phyloP scores from a whole-genome alignment of 225 moss, liverwort and hornwort species.

The Takakia lepidozioides region DNA sequence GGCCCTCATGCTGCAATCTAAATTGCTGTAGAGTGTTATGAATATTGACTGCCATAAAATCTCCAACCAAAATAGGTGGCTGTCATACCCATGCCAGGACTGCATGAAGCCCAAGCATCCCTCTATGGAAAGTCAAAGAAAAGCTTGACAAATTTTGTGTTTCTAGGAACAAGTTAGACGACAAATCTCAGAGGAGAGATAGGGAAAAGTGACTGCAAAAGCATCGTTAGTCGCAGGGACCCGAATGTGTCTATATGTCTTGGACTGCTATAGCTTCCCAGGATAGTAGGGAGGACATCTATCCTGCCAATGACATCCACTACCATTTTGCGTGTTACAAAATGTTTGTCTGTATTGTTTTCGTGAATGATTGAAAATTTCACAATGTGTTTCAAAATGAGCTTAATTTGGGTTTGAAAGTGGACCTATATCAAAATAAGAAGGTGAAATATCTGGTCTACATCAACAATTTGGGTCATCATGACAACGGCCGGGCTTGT shows the following conservation, averaged over 20 bases:
- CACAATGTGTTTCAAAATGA: no score
- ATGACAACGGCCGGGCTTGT: slow-evolving; percentile 74
- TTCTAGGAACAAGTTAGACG: background rate
- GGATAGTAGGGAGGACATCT: slow-evolving; percentile 66
- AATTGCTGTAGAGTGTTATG: slow-evolving; percentile 53
- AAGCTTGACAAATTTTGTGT: background rate
- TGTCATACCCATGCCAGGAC: slow-evolving; percentile 79
- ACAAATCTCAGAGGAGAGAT: background rate
- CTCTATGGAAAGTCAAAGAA: no score
- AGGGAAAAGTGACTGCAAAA: slow-evolving; percentile 30
- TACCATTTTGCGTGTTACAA: no score
- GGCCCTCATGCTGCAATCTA: slow-evolving; percentile 50
- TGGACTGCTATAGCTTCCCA: slow-evolving; percentile 15
- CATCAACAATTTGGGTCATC: slow-evolving; percentile 53
- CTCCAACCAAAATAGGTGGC: slow-evolving; percentile 61
- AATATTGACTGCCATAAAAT: slow-evolving; percentile 42
- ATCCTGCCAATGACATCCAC: no score
- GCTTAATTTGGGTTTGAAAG: no score
- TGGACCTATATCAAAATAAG: no score
- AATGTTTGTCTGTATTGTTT: no score
- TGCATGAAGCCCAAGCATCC: no score
- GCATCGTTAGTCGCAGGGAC: slow-evolving; percentile 11
- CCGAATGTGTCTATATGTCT: slow-evolving; percentile 35
- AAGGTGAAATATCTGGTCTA: slow-evolving; percentile 39
- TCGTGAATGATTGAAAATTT: no score